A percentile compares a stretch with the other conserved stretches of the same genome.
Evolutionary conservation across 768 basidiomycete species (phyloP).

Genomic region (Baorangia bicolor): DNA sequence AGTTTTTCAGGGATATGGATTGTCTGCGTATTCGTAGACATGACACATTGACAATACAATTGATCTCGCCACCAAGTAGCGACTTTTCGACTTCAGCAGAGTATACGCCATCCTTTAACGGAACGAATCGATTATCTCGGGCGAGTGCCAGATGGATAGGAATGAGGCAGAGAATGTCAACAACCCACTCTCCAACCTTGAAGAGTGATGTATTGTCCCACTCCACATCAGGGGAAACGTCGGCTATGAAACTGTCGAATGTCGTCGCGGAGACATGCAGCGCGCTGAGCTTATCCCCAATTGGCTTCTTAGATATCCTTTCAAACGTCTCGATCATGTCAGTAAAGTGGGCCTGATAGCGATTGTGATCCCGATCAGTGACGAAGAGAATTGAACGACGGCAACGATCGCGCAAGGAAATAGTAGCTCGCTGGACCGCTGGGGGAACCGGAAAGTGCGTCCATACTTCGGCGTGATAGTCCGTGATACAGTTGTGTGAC

Average conservation of each 20-base stretch:
- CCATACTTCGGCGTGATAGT: slow-evolving; percentile 58
- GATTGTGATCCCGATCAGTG: slow-evolving; percentile 35
- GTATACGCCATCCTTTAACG: slow-evolving; percentile 55
- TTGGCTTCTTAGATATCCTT: slow-evolving; percentile 50
- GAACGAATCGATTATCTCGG: slow-evolving; percentile 59
- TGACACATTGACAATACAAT: slow-evolving; percentile 65
- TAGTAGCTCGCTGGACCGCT: slow-evolving; percentile 45
- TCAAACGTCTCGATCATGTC: slow-evolving; percentile 49
- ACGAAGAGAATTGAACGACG: slow-evolving; percentile 44
- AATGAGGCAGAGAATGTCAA: slow-evolving; percentile 58
- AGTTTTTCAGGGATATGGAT: slow-evolving; percentile 91
- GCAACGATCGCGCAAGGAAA: slow-evolving; percentile 33
- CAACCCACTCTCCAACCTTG: slow-evolving; percentile 58
- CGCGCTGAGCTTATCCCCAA: slow-evolving; percentile 40
- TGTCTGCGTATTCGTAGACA: slow-evolving; percentile 85
- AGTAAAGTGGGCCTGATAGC: slow-evolving; percentile 42
- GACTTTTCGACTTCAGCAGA: slow-evolving; percentile 50
- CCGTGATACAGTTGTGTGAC: slow-evolving; percentile 48
- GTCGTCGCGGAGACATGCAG: slow-evolving; percentile 34
- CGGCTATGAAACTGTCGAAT: slow-evolving; percentile 25
- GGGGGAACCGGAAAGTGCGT: slow-evolving; percentile 57
- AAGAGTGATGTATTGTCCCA: slow-evolving; percentile 37
- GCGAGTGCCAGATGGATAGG: slow-evolving; percentile 64
- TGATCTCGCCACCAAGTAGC: slow-evolving; percentile 58
- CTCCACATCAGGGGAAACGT: slow-evolving; percentile 4